These are phyloP conservation scores for Primulina tabacum DNA, from an alignment of 257 asterid species.

Conservation along the genomic window DNA sequence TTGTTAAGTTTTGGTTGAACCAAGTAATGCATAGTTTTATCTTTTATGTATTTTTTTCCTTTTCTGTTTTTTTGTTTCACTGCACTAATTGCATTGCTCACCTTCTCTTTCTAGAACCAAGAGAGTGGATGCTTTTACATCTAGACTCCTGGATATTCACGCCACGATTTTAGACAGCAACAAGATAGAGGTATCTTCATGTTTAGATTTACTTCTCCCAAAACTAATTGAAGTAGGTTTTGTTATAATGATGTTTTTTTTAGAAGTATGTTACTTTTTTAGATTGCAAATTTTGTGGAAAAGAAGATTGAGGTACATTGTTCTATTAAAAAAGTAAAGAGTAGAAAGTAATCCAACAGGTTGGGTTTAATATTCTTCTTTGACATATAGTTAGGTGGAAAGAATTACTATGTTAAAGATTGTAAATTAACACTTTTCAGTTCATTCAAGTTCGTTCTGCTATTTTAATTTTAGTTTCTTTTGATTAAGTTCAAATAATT, in stretches of 20 bases:
- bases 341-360: neutral
- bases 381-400: neutral
- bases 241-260: neutral
- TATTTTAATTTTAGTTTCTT: neutral
- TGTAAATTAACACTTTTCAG: neutral
- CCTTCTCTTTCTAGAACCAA: constrained; percentile 42
- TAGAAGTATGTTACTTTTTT: neutral
- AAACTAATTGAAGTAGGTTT: neutral
- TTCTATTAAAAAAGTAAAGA: neutral
- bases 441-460: constrained; percentile 4
- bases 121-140: constrained; percentile 51
- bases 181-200: constrained; percentile 51
- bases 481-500: neutral
- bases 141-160: constrained; percentile 60
- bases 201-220: constrained; percentile 5
- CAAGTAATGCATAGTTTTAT: constrained; percentile 4
- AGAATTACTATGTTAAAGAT: neutral
- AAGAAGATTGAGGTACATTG: constrained; percentile 1
- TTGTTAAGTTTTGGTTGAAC: neutral
- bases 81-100: constrained; percentile 16
- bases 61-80: neutral
- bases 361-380: constrained; percentile 11
- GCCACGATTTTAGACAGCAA: constrained; percentile 50
- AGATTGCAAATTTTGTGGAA: neutral
- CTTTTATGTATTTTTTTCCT: neutral